Evolutionary conservation across 106 monocot genomes (phyloP).

Genomic region (Dendrobium catenatum): DNA sequence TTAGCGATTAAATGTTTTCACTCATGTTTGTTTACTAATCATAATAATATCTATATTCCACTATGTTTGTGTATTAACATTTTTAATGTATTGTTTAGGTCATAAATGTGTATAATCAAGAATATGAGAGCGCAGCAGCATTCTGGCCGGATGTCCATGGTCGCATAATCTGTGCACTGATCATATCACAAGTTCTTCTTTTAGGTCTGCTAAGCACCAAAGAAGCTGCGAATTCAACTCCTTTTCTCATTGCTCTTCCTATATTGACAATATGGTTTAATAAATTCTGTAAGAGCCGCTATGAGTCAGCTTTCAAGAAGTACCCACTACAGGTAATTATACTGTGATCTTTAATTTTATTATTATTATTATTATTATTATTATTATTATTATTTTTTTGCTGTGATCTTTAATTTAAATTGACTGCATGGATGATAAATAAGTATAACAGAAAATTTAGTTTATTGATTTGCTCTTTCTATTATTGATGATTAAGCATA

Average conservation of each 20-base stretch:
- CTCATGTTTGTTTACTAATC: too few relatives aligned
- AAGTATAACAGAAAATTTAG: not conserved
- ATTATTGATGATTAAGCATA: not conserved
- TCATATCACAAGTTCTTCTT: slow-evolving; percentile 64
- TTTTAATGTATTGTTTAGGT: slow-evolving; percentile 25
- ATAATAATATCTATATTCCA: not conserved
- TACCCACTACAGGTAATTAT: slow-evolving; percentile 64
- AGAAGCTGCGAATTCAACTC: slow-evolving; percentile 48
- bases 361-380: too few relatives aligned
- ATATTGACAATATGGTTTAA: slow-evolving; percentile 62
- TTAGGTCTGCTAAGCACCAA: slow-evolving; percentile 65
- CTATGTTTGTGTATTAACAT: not conserved
- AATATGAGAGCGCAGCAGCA: slow-evolving; percentile 72
- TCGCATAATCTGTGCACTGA: slow-evolving; percentile 42
- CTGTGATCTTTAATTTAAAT: too few relatives aligned
- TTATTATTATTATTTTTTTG: too few relatives aligned
- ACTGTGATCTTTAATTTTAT: too few relatives aligned
- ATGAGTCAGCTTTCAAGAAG: slow-evolving; percentile 57
- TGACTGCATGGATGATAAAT: not conserved
- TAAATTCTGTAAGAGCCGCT: slow-evolving; percentile 60
- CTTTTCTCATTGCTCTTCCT: slow-evolving; percentile 63
- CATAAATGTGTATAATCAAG: slow-evolving; percentile 79
- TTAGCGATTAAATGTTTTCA: not conserved
- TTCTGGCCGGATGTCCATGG: slow-evolving; percentile 79
- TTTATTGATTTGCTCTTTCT: not conserved